Conservation (phyloP, 75 land plant genomes). For the Sequoia sempervirens region DNA sequence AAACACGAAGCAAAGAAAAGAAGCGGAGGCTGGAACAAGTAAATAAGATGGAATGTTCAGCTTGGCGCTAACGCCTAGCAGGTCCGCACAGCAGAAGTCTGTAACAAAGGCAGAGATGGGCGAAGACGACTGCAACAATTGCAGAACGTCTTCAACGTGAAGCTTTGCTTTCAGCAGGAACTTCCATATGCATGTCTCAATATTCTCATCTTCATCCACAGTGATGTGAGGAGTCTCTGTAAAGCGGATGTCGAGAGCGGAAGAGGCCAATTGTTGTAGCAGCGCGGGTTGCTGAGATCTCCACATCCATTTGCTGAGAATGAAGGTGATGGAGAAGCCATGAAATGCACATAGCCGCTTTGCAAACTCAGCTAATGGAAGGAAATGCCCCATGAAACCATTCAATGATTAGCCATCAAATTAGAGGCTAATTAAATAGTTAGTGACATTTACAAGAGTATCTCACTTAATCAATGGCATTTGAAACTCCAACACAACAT, state of each 20-base stretch:
- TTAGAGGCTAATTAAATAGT: no score
- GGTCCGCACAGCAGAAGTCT: not conserved
- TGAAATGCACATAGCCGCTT: not conserved
- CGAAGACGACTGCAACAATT: not conserved
- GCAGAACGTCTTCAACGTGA: not conserved
- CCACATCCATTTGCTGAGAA: not conserved
- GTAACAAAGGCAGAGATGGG: conserved; percentile 14
- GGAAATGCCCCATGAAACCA: not conserved
- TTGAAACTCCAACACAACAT: no score
- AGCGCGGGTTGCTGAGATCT: not conserved
- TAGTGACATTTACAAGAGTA: no score
- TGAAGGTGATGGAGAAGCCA: not conserved
- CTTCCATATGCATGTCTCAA: not conserved
- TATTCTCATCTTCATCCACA: not conserved
- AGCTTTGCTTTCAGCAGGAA: not conserved
- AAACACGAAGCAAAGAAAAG: not conserved
- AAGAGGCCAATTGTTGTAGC: not conserved
- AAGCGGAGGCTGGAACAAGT: conserved; percentile 3
- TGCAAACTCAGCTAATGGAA: not conserved
- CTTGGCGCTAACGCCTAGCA: not conserved
- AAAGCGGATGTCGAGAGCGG: not conserved
- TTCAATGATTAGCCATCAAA: no score
- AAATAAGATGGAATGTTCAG: conserved; percentile 5
- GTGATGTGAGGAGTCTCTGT: not conserved
- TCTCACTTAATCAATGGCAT: no score